Evolutionary conservation across 225 moss, liverwort and hornwort genomes (phyloP), one percentile per base, ranked within the genome.

Genomic region (Physcomitrium patens): DNA sequence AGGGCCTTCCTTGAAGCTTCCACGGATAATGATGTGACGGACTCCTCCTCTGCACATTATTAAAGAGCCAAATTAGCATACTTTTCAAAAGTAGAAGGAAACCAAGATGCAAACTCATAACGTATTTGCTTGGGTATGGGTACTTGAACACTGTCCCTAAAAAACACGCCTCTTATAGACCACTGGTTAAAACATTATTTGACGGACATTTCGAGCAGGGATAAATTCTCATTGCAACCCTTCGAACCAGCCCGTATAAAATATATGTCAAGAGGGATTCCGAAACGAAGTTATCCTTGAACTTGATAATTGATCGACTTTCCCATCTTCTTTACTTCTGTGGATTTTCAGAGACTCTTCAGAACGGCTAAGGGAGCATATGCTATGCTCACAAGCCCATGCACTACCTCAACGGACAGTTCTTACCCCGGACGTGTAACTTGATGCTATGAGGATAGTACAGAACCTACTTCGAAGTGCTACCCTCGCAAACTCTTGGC

Each of bases 1-100:
- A 97, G 87, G 17, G 97, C 97, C 78, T 89, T 97, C 81, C 78
- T 85, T 23, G 92, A 91, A 56, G 97, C 94, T 70, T 97, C 93
- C 63, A 94, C 93, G 57, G 97, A 91, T 57, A 94, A 83, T 73
- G 90, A 87, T 72, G 97, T 93, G 26, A 97, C 65, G 17, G 84
- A 82, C 71, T 97, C 97, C 10, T 80, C 90, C 64, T 90, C 97
- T 97, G 92, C 80, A 85, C 16, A 63, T 31, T 67, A 53, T 74
- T 10, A 53, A 71, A 50, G 27, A 52, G 18, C 48, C 41, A 43
- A 26, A 59, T 87, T 27, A 87, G 61, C 60, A 72, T 5, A 51
- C 54, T 42, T 12, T 22, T 28, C 24, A 41, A 19, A n/a, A 28
- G 50, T 15, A 65, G 48, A 63, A 43, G 26, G 3, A 24, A 77